Percentiles rank a stretch among this genome's conserved stretches.
Evolutionary conservation across 345 rosid species (phyloP).

Genomic region (Eucalyptus microcorys): DNA sequence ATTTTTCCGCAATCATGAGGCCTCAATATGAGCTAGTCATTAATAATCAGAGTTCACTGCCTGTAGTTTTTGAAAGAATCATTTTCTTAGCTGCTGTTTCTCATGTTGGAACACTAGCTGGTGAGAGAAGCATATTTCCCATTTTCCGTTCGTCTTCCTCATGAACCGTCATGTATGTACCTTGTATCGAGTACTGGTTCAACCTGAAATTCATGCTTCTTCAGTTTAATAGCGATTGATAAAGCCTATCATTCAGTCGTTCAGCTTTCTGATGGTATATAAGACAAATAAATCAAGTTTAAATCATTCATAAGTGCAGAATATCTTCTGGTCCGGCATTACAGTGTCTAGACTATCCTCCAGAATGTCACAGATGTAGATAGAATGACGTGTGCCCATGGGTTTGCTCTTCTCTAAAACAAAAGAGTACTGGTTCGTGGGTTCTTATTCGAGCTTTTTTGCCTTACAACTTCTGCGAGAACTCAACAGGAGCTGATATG

Average conservation of each 20-base stretch:
- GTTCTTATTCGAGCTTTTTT: background rate
- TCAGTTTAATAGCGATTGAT: background rate
- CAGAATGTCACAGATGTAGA: background rate
- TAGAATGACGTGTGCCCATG: background rate
- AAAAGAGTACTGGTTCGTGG: background rate
- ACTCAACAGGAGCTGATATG: constrained; percentile 47
- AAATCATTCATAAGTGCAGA: background rate
- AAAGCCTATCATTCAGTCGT: background rate
- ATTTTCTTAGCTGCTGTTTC: background rate
- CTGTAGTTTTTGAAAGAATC: background rate
- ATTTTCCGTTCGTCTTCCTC: background rate
- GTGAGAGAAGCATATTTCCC: background rate
- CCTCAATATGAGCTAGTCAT: background rate
- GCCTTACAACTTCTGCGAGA: constrained; percentile 64
- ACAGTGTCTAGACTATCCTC: background rate
- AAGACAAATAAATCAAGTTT: background rate
- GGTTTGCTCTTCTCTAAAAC: background rate
- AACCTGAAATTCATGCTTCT: background rate
- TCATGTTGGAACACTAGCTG: background rate
- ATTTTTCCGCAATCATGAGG: background rate
- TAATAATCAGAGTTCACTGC: background rate
- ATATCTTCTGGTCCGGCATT: background rate
- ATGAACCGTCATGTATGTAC: background rate
- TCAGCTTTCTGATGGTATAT: background rate
- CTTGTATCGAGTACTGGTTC: background rate